Percentiles rank a stretch among this genome's conserved stretches.
Conservation (phyloP, 2,329 filamentous ascomycete species). For the Reticulascus tulasneorum region DNA sequence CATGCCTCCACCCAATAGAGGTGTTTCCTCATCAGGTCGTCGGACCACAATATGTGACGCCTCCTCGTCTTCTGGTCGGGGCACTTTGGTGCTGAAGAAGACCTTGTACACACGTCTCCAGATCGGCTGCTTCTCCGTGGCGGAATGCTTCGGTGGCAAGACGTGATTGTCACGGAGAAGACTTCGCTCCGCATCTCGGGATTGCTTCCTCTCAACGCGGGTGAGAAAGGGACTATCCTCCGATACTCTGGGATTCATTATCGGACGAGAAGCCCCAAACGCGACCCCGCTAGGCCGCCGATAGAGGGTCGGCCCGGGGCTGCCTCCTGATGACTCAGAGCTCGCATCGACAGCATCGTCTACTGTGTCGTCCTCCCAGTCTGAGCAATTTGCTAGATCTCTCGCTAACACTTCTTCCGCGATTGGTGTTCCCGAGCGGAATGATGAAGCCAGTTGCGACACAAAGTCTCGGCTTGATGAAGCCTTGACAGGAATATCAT, state of each 20-base stretch:
- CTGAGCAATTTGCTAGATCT: slow-evolving; percentile 62
- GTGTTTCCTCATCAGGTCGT: slow-evolving; percentile 36
- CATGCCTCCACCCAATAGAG: slow-evolving; percentile 26
- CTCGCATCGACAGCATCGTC: slow-evolving; percentile 24
- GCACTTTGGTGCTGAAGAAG: slow-evolving; percentile 55
- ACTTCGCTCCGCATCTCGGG: slow-evolving; percentile 54
- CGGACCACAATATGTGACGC: slow-evolving; percentile 23
- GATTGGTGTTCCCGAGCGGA: slow-evolving; percentile 59
- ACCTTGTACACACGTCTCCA: slow-evolving; percentile 39
- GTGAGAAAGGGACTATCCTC: slow-evolving; percentile 46
- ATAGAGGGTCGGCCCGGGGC: slow-evolving; percentile 59
- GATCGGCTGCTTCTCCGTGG: slow-evolving; percentile 27
- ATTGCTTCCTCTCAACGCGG: slow-evolving; percentile 51
- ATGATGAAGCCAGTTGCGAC: slow-evolving; percentile 41
- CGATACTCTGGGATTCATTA: slow-evolving; percentile 54
- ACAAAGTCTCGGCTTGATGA: slow-evolving; percentile 18
- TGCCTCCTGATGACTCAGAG: slow-evolving; percentile 28
- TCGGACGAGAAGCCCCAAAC: slow-evolving; percentile 65
- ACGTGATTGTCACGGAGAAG: slow-evolving; percentile 63
- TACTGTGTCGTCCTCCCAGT: slow-evolving; percentile 44
- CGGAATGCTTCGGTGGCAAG: slow-evolving; percentile 55
- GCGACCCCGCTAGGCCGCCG: slow-evolving; percentile 74
- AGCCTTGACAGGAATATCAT: slow-evolving; percentile 11
- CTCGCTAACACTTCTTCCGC: slow-evolving; percentile 62
- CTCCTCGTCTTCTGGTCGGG: slow-evolving; percentile 35